These are phyloP conservation scores for Alternaria arborescens DNA, from an alignment of 2,329 filamentous ascomycete genomes.

Conservation along the genomic window DNA sequence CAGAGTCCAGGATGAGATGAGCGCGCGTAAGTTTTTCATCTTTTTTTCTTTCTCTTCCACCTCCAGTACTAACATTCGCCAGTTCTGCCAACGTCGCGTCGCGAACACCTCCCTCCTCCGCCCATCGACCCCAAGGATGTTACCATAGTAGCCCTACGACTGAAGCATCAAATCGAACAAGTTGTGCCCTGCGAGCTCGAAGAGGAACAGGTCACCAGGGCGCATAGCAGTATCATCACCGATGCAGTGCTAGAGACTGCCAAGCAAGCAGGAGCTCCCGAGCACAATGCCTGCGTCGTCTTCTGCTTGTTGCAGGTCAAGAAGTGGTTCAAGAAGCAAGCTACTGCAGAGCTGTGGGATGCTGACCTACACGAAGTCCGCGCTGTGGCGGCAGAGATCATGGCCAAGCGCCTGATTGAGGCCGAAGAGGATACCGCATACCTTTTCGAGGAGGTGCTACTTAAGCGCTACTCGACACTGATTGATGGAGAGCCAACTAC, in stretches of 20 bases:
- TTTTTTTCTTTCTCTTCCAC: conserved; percentile 3
- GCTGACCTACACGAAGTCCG: conserved; percentile 81
- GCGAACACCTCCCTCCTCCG: conserved; percentile 66
- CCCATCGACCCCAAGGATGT: conserved; percentile 80
- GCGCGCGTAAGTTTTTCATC: conserved; percentile 42
- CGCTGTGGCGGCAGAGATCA: conserved; percentile 84
- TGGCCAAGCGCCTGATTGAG: conserved; percentile 92
- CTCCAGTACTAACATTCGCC: conserved; percentile 14
- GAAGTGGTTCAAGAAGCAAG: conserved; percentile 82
- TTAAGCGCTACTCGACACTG: conserved; percentile 88
- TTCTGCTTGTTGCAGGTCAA: conserved; percentile 80
- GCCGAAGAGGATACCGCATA: conserved; percentile 79
- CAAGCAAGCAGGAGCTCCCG: conserved; percentile 77
- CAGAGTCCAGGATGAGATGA: conserved; percentile 54
- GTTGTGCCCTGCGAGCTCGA: conserved; percentile 91
- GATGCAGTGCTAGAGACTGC: conserved; percentile 80
- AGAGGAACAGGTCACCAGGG: conserved; percentile 73
- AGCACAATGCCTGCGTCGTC: conserved; percentile 81
- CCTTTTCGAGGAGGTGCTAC: conserved; percentile 79
- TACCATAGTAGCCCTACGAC: conserved; percentile 85
- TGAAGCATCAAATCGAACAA: conserved; percentile 90
- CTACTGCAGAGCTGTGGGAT: conserved; percentile 87
- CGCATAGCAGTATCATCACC: conserved; percentile 89
- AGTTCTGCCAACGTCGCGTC: conserved; percentile 72
- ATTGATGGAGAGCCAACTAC: conserved; percentile 74